Evolutionary conservation across 345 rosid genomes (phyloP).

Genomic region (Anacardium occidentale): DNA sequence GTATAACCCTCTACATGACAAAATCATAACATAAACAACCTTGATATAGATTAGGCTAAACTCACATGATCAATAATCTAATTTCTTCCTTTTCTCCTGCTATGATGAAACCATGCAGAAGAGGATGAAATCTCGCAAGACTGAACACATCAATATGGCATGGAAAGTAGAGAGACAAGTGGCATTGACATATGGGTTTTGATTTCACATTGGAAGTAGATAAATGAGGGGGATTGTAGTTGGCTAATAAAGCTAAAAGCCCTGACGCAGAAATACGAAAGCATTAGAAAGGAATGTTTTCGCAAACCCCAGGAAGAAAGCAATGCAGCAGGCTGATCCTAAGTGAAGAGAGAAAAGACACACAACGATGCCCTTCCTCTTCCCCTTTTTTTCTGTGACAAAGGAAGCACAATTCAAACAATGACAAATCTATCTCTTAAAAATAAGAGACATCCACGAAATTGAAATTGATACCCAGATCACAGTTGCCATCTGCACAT

Average conservation of each 20-base stretch:
- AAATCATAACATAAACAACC: too few relatives aligned
- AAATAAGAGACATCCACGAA: not conserved
- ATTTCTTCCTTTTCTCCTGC: not conserved
- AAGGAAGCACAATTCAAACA: not conserved
- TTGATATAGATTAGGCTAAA: too few relatives aligned
- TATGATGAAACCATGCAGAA: not conserved
- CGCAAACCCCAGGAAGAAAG: conserved; percentile 44
- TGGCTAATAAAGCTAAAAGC: conserved; percentile 3
- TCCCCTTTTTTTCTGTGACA: conserved; percentile 9
- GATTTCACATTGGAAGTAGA: conserved; percentile 21
- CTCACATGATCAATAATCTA: not conserved
- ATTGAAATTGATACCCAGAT: not conserved
- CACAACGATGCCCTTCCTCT: conserved; percentile 4
- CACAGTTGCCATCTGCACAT: conserved; percentile 11
- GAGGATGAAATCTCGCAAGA: not conserved
- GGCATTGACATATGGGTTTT: conserved; percentile 5
- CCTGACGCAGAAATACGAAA: conserved; percentile 17
- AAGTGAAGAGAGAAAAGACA: conserved; percentile 3
- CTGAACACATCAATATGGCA: conserved; percentile 5
- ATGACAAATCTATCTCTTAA: not conserved
- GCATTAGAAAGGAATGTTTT: conserved; percentile 29
- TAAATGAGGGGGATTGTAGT: conserved; percentile 6
- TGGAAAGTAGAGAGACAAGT: conserved; percentile 14
- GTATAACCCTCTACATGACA: too few relatives aligned
- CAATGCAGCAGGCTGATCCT: conserved; percentile 14